Evolutionary conservation across 108 stramenopile genomes (phyloP), one percentile per base, ranked within the genome.

Genomic region (Nannochloropsis granulata): DNA sequence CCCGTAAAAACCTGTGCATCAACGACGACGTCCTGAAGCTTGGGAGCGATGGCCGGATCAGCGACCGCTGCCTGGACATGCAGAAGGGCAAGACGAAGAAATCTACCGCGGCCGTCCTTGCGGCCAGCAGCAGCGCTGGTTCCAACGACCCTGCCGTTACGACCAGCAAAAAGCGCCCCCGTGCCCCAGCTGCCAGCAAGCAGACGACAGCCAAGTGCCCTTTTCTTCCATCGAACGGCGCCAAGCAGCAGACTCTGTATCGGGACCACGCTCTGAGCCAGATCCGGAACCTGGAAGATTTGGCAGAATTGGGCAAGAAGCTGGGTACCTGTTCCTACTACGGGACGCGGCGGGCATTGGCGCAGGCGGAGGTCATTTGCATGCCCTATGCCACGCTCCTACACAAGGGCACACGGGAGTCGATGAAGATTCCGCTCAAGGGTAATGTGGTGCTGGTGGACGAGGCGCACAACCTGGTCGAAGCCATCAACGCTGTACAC

Each of bases 381-480:
- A 46, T 99, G 84, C 97, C 98, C 25, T 99, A 99, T 91, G 90
- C 91, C 25, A 83, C 93, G 21, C 92, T 99, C 7, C 86, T 97
- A 13, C 93, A 92, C 12, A 46, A 79, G 12, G 83, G 86, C 79
- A 89, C 93, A 12, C 92, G 96, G 34, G 83, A 89, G 19, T 89
- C 97, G 14, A 82, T 99, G 43, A 95, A 94, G 24, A 82, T 99
- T 13, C 85, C 87, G 23, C 84, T 99, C 42, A 82, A 90, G 25
- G 90, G 93, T 81, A 91, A 90, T 13, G 88, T 99, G 13, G 93
- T 99, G 12, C 86, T 99, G 21, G 85, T 98, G 45, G 99, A 99
- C 85, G 99, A 99, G 88, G 99, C 97, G 10, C 99, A 99, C 86
- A 99, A 99, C 88, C 44, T 98, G 25, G 94, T 95, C 13, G 95